A percentile compares a stretch with the other conserved stretches of the same genome.
Evolutionary conservation across 495 filamentous ascomycete genomes (phyloP).

Genomic region (Thermothielavioides terrestris): DNA sequence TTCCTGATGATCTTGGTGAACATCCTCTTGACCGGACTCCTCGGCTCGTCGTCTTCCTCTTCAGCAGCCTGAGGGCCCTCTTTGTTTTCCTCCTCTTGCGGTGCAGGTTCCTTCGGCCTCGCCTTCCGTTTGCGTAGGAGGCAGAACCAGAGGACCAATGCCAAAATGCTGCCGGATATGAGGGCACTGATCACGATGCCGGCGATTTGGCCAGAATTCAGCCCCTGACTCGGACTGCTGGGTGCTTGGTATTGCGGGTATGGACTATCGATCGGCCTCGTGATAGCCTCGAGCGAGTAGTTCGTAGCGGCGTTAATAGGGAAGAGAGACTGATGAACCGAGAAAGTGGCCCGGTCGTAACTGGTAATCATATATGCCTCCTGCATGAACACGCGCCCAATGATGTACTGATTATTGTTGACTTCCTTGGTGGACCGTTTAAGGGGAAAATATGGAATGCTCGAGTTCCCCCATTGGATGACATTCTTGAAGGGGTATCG

Average conservation of each 20-base stretch:
- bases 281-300: conserved; percentile 42
- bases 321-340: conserved; percentile 49
- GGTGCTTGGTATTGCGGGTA: conserved; percentile 28
- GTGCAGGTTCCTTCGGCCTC: conserved; percentile 6
- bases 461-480: conserved; percentile 35
- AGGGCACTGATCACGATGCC: conserved; percentile 38
- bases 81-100: conserved; percentile 19
- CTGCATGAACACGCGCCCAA: conserved; percentile 63
- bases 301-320: conserved; percentile 35
- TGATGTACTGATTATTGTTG: conserved; percentile 47
- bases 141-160: conserved; percentile 26
- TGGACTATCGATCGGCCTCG: conserved; percentile 36
- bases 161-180: conserved; percentile 34
- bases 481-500: conserved; percentile 47
- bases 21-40: conserved; percentile 26
- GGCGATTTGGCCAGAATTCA: conserved; percentile 36
- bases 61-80: conserved; percentile 16
- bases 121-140: conserved; percentile 24
- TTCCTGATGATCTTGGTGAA: conserved; percentile 26
- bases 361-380: conserved; percentile 61
- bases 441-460: conserved; percentile 56
- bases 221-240: conserved; percentile 20
- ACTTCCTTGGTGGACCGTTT: conserved; percentile 33
- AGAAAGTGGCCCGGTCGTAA: conserved; percentile 55
- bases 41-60: conserved; percentile 17